Base-by-base conservation (phyloP, 257 asterid species). In the Craterostigma plantagineum region DNA sequence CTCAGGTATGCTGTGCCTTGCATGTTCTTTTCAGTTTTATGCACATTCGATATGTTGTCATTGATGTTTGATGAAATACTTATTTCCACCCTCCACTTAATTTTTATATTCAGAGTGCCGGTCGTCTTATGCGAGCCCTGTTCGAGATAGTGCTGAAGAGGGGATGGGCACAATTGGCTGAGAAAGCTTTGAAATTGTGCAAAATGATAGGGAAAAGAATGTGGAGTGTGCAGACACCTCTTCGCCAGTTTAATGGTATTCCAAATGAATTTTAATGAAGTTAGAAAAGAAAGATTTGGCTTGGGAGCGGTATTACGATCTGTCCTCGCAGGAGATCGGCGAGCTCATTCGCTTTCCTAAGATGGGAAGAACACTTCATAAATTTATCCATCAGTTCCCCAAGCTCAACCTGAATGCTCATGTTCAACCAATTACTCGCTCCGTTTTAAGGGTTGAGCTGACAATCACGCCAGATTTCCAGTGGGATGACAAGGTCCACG, bases 171-270 rank as follows among this genome's bases (percentile, higher is more conserved):
- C 81, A 72, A 49, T 45, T 68, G 57, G 67, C 80, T 3, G 73
- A 64, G 59, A 72, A 72, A 68, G 81, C 81, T 46, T 52, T 72
- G 48, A 72, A 65, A 45, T 42, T 72, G 35, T 72, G 81, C 61
- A 72, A 72, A 56, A 72, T 72, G 81, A 55, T 72, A 34, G 68
- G 65, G 66, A 72, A 58, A 65, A 64, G 73, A 52, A 68, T 68
- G 73, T 72, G 81, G 81, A 72, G 76, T 18, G 81, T 72, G 54
- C 76, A 72, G 67, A 72, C 76, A 11, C 76, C 81, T 38, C 81
- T 72, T 39, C 76, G 81, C 16, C 81, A 72, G 49, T 72, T 72
- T 41, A 70, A 68, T 43, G 79, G 79, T 48, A 64, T 67, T 48
- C 71, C 63, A 40, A 72, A 64, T 61, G 70, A 72, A 68, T 72